A percentile compares a stretch with the other conserved stretches of the same genome.
Conservation (phyloP, 1,284 basidiomycete species). For the Ganoderma boninense region DNA sequence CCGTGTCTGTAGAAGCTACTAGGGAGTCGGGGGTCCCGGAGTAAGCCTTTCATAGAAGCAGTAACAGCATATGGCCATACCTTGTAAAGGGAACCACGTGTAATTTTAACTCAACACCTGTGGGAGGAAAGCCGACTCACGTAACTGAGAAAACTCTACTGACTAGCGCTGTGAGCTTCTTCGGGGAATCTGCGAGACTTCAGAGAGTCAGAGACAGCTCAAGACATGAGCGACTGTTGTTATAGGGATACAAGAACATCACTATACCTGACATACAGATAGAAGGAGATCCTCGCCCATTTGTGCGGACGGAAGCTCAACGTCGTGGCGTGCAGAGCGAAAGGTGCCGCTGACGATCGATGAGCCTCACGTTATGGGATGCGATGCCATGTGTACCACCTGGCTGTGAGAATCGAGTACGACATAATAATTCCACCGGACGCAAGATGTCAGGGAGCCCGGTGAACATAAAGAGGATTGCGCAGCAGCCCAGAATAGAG, state of each 20-base stretch:
- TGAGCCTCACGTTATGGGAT: constrained; percentile 4
- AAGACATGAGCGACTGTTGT: not conserved
- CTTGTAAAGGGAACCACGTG: not conserved
- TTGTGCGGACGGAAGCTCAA: not conserved
- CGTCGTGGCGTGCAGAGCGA: not conserved
- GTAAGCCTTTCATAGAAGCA: constrained; percentile 2
- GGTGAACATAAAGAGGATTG: not conserved
- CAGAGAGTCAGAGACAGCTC: not conserved
- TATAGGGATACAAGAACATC: not conserved
- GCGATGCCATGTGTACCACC: not conserved
- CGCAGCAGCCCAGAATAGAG: not conserved
- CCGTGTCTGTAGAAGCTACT: not conserved
- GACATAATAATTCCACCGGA: not conserved
- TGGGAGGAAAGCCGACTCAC: constrained; percentile 4
- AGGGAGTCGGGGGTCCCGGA: constrained; percentile 4
- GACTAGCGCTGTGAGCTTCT: not conserved
- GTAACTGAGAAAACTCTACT: not conserved
- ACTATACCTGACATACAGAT: not conserved
- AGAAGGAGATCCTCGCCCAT: not conserved
- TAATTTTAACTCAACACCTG: constrained; percentile 8
- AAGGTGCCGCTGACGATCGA: constrained; percentile 4
- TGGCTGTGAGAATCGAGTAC: not conserved
- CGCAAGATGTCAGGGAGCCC: not conserved
- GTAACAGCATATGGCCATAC: constrained; percentile 9
- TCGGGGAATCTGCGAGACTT: not conserved